Evolutionary conservation across 306 rosid species (phyloP), one percentile per base, ranked within the genome.

Genomic region (Senna siamea): DNA sequence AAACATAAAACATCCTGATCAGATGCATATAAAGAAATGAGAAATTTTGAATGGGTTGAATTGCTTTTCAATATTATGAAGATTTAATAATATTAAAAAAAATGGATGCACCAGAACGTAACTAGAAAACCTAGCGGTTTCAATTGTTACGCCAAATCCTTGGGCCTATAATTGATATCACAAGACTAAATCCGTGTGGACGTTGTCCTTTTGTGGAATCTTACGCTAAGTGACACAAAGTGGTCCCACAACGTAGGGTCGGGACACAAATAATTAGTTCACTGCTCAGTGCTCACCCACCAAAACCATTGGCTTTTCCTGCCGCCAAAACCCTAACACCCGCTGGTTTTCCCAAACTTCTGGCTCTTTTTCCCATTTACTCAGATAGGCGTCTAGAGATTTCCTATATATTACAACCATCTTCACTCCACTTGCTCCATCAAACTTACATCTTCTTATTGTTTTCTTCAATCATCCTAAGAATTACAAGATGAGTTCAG

Each of bases 401-500:
- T 26, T 26, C 30, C 30, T 26, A 26, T 26, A 26, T 26, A 26
- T 26, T 1, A 26, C 30, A 26, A 26, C 30, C 30, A 26, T n/a
- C n/a, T n/a, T n/a, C n/a, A n/a, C n/a, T n/a, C n/a, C n/a, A n/a
- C n/a, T n/a, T n/a, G n/a, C n/a, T n/a, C n/a, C n/a, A n/a, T 34
- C 46, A 19, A 61, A 17, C 14, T 15, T 4, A 17, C n/a, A 17
- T 61, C 67, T 4, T 4, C 15, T 3, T 35, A 10, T 4, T 18
- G 7, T 18, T 40, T 14, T 32, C 20, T 20, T 54, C 10, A 14
- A 2, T 54, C 15, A 20, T 20, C 12, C 58, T 7, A 48, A 62
- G 20, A 7, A 37, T 4, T 37, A 37, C 40, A 26, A 43, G 35
- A 78, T 79, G 83, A 75, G 81, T 58, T 64, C 78, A 57, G 38